A percentile compares a stretch with the other conserved stretches of the same genome.
These are phyloP conservation scores for Calonectria ilicicola DNA, from an alignment of 2,329 filamentous ascomycete genomes.

Conservation along the genomic window DNA sequence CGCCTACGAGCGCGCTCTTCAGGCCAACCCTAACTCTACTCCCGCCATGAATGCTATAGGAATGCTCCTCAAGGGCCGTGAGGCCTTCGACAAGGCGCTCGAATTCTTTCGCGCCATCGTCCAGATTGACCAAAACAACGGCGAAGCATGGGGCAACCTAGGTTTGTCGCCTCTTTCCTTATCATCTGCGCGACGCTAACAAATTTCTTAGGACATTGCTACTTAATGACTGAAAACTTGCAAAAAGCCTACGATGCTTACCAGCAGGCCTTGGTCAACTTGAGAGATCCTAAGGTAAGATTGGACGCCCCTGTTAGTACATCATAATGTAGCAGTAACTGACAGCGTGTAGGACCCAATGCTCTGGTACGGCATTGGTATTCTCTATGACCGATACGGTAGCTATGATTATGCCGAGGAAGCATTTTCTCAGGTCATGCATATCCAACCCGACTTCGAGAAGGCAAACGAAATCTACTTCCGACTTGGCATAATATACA, in stretches of 20 bases:
- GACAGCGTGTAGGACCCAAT: constrained; percentile 79
- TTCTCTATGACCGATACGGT: constrained; percentile 95
- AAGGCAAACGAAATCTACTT: constrained; percentile 99
- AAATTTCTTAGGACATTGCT: constrained; percentile 82
- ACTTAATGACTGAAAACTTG: constrained; percentile 97
- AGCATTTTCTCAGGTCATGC: constrained; percentile 98
- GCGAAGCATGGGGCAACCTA: constrained; percentile 95
- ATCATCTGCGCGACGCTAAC: constrained; percentile 31
- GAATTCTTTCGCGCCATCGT: constrained; percentile 93
- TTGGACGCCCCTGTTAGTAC: background rate
- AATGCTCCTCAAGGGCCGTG: constrained; percentile 88
- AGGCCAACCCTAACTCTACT: constrained; percentile 89
- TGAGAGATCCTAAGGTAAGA: constrained; percentile 89
- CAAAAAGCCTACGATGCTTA: constrained; percentile 98
- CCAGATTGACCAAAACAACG: constrained; percentile 89
- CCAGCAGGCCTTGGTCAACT: constrained; percentile 92
- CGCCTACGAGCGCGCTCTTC: constrained; percentile 90
- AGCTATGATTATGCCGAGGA: constrained; percentile 98
- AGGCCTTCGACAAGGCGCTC: constrained; percentile 93
- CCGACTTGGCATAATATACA: constrained; percentile 98
- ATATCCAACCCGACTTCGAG: constrained; percentile 96
- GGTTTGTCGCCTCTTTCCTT: constrained; percentile 65
- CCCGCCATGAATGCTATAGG: constrained; percentile 95
- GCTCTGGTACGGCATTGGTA: constrained; percentile 98
- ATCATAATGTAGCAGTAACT: constrained; percentile 1